Base-by-base conservation (phyloP, 805 yeast genomes). In the Yamadazyma akitaensis region DNA sequence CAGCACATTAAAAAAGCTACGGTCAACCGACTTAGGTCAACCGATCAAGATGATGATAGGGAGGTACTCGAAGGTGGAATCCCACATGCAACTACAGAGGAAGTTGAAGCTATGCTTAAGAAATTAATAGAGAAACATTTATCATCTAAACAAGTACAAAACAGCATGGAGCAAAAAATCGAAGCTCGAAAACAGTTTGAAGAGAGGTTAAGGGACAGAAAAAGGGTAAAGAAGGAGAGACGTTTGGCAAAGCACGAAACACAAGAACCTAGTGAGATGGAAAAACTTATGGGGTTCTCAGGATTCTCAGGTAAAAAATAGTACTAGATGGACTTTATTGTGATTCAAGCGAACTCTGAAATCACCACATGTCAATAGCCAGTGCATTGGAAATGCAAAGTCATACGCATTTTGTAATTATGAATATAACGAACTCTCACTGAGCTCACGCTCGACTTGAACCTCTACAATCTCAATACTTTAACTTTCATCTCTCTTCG, bases 221-320 rank as follows among this genome's bases (percentile, higher is more conserved):
- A 65, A 28, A 51, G 58, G 32, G 58, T 53, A 38, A 64, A 60
- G 49, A 37, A 32, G 38, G 19, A 43, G n/a, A 31, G 31, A 17
- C 31, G 28, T 31, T 35, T 11, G 10, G 13, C 31, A 34, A 41
- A 18, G 32, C 46, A 54, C n/a, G 3, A 47, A 56, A 51, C 54
- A 51, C 48, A 70, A 62, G 24, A 50, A 19, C 7, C 32, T 13
- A 16, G 16, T 12, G 46, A 47, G 21, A 42, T 77, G 45, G 50
- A 50, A 5, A 49, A 59, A 26, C 50, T 73, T 50, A 82, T 85
- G 88, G 91, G 91, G 2, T 80, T 85, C 51, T 53, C 64, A 1
- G 32, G n/a, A 5, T 28, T 28, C n/a, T 28, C 32, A 3, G 9
- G 32, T 9, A 28, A 5, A 3, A 11, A 13, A 9, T 28, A 28